phyloP scores from a whole-genome alignment of 306 rosid species.

The Fragaria ananassa region DNA sequence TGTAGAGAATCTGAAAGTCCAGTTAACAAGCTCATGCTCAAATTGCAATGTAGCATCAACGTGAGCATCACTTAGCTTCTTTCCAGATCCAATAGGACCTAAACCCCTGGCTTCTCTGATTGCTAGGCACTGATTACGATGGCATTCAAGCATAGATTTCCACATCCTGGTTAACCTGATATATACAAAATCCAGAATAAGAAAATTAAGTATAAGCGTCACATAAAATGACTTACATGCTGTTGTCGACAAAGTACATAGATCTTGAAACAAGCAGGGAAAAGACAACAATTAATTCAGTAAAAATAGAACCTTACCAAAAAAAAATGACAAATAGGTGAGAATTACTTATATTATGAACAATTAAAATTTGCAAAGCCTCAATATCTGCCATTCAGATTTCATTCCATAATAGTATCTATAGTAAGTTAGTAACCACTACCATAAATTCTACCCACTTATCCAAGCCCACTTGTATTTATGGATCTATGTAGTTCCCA shows the following conservation, averaged over 20 bases:
- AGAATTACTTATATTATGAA: neutral
- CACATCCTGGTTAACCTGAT: constrained; percentile 88
- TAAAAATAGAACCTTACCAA: neutral
- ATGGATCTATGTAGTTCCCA: neutral
- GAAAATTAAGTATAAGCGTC: constrained; percentile 14
- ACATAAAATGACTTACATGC: constrained; percentile 5
- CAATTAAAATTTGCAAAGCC: neutral
- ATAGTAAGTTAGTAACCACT: neutral
- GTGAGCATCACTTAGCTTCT: constrained; percentile 61
- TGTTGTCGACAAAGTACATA: neutral
- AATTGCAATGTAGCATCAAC: constrained; percentile 67
- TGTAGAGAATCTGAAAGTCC: constrained; percentile 77
- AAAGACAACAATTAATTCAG: neutral
- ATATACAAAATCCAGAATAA: constrained; percentile 5
- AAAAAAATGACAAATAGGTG: neutral
- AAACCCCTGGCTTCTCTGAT: constrained; percentile 85
- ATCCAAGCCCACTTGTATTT: neutral
- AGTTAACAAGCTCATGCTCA: constrained; percentile 77
- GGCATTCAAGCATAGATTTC: constrained; percentile 95
- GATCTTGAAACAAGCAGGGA: neutral
- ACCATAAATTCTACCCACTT: neutral
- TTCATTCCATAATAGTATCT: neutral
- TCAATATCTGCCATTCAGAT: neutral
- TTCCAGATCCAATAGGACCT: constrained; percentile 74
- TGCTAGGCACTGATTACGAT: constrained; percentile 69